Evolutionary conservation across 768 basidiomycete genomes (phyloP), one percentile per base, ranked within the genome.

Genomic region (Filobasidium wieringae): DNA sequence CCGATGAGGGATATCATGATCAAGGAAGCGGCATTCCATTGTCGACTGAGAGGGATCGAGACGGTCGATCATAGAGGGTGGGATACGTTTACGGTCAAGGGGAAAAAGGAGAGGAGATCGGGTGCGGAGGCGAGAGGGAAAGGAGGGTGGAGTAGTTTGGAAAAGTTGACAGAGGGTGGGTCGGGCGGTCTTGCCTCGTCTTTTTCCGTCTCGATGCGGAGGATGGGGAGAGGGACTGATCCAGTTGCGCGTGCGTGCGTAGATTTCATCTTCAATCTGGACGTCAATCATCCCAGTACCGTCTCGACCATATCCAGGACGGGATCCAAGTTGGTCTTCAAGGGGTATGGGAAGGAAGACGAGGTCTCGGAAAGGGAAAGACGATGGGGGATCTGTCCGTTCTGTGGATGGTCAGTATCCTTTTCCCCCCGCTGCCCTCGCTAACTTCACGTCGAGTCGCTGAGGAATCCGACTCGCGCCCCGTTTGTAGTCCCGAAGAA

Each of bases 241-340:
- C n/a, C n/a, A n/a, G n/a, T n/a, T n/a, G n/a, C n/a, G 29, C 14
- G 12, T 52, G 17, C 5, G 15, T 26, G 22, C 5, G 19, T 61
- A 73, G 72, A 68, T 52, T 73, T 73, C 58, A 68, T 73, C 47
- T 65, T 66, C 22, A 63, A 62, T 29, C 57, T 73, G 14, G 63
- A 60, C 30, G 66, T 65, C 4, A 67, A 68, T 9, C 72, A 73
- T 57, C 72, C 72, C 4, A 62, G 68, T 5, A 73, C 72, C 7
- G 72, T 73, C n/a, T 73, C 72, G 5, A 73, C 72, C 15, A 73
- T 73, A 30, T 66, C 64, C 41, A 59, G 69, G 31, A 73, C 72
- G 6, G 72, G 72, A 2, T 70, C 71, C 41, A 73, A 73, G 50
- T 63, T 73, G 17, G 62, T 64, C 17, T 73, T 71, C 57, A 53